Conservation (phyloP, 805 yeast genomes). For the Candida ulmi region DNA sequence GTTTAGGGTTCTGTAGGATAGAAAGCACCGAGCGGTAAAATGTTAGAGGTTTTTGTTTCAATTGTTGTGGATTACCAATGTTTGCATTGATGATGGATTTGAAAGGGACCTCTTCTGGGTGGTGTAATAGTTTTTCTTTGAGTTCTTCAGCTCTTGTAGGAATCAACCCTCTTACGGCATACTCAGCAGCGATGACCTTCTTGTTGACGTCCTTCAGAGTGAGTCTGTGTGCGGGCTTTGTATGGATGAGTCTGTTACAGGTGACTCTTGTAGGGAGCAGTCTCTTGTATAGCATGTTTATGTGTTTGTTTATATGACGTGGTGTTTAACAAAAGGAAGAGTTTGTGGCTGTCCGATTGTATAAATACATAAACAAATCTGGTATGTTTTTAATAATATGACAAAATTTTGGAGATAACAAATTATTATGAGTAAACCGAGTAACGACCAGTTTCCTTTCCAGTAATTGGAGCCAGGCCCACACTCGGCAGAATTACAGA, state of each 20-base stretch:
- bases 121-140: slow-evolving; percentile 44
- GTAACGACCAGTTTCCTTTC: too few species aligned
- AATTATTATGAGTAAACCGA: too few species aligned
- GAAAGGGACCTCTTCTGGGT: slow-evolving; percentile 69
- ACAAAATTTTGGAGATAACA: too few species aligned
- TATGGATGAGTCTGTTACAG: background rate
- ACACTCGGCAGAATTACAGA: too few species aligned
- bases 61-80: slow-evolving; percentile 97
- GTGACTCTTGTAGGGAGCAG: too few species aligned
- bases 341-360: too few species aligned
- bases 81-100: slow-evolving; percentile 78
- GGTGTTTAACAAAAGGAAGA: too few species aligned
- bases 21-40: slow-evolving; percentile 91
- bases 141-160: slow-evolving; percentile 93
- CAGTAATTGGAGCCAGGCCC: too few species aligned
- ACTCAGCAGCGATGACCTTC: slow-evolving; percentile 76
- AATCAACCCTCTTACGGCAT: slow-evolving; percentile 92
- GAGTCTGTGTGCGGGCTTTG: background rate
- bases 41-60: slow-evolving; percentile 91
- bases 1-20: slow-evolving; percentile 75
- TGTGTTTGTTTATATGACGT: background rate
- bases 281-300: too few species aligned
- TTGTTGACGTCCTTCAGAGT: slow-evolving; percentile 52
- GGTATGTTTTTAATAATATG: too few species aligned
- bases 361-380: too few species aligned